Evolutionary conservation across 164 flowering plant genomes (phyloP).

Genomic region (Liriodendron chinense): DNA sequence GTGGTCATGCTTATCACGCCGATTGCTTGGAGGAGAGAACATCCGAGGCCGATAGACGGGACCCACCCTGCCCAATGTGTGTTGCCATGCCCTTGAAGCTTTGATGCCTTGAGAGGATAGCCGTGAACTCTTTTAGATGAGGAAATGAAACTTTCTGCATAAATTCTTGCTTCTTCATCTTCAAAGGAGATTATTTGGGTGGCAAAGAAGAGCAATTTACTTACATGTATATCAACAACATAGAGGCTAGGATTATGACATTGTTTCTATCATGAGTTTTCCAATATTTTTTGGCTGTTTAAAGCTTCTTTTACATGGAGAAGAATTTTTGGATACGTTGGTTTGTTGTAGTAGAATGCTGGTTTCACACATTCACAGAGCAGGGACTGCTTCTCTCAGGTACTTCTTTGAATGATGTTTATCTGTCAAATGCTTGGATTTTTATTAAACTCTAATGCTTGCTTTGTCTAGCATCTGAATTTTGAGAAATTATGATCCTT

Average conservation of each 20-base stretch:
- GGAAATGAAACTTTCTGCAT: neutral
- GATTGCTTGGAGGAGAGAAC: conserved; percentile 63
- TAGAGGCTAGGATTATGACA: conserved; percentile 2
- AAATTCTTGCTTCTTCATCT: conserved; percentile 9
- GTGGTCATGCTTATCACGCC: conserved; percentile 68
- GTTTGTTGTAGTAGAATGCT: neutral
- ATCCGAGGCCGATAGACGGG: conserved; percentile 31
- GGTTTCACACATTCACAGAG: neutral
- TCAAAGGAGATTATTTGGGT: conserved; percentile 2
- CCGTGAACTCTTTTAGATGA: neutral
- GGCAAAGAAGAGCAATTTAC: neutral
- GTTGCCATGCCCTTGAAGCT: neutral
- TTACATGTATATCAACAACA: neutral
- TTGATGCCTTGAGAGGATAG: neutral
- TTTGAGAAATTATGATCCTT: no score
- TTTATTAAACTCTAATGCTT: neutral
- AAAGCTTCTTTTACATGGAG: neutral
- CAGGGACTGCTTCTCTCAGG: neutral
- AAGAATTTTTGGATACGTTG: neutral
- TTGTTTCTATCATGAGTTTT: neutral
- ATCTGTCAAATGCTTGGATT: no score
- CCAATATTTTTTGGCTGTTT: neutral
- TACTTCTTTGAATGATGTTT: neutral
- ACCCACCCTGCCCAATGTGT: conserved; percentile 64
- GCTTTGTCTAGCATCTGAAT: neutral